Evolutionary conservation across 768 basidiomycete genomes (phyloP).

Genomic region (Rhizopogon roseolus): DNA sequence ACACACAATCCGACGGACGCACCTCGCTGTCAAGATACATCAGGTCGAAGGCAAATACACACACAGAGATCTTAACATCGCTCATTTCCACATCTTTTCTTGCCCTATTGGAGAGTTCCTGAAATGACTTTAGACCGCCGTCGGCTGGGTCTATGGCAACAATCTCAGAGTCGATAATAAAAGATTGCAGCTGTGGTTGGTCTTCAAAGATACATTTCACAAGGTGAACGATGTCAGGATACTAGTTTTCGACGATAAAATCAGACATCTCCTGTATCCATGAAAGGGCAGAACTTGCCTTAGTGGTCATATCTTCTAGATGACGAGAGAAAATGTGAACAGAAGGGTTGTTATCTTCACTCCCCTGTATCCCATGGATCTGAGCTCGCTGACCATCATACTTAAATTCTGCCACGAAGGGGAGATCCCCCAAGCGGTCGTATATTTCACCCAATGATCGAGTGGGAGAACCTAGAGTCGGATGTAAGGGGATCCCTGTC

Average conservation of each 20-base stretch:
- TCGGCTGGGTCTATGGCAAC: constrained; percentile 71
- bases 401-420: constrained; percentile 87
- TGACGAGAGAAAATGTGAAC: constrained; percentile 83
- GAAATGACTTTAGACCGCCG: constrained; percentile 72
- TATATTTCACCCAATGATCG: constrained; percentile 86
- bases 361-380: constrained; percentile 48
- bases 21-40: constrained; percentile 84
- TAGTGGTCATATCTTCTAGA: constrained; percentile 89
- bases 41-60: constrained; percentile 85
- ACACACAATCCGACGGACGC: constrained; percentile 18
- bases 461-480: constrained; percentile 82
- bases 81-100: constrained; percentile 75
- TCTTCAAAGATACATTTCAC: constrained; percentile 45
- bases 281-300: constrained; percentile 37
- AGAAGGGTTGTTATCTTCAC: constrained; percentile 18
- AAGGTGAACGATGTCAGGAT: constrained; percentile 73
- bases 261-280: constrained; percentile 4
- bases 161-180: constrained; percentile 84
- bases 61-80: constrained; percentile 74
- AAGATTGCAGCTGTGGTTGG: constrained; percentile 43
- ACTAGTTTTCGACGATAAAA: constrained; percentile 38
- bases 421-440: constrained; percentile 53
- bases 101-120: constrained; percentile 80
- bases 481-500: constrained; percentile 75
- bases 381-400: constrained; percentile 87